A percentile compares a stretch with the other conserved stretches of the same genome.
Conservation (phyloP, 129 eudicot species). For the Lactuca saligna region DNA sequence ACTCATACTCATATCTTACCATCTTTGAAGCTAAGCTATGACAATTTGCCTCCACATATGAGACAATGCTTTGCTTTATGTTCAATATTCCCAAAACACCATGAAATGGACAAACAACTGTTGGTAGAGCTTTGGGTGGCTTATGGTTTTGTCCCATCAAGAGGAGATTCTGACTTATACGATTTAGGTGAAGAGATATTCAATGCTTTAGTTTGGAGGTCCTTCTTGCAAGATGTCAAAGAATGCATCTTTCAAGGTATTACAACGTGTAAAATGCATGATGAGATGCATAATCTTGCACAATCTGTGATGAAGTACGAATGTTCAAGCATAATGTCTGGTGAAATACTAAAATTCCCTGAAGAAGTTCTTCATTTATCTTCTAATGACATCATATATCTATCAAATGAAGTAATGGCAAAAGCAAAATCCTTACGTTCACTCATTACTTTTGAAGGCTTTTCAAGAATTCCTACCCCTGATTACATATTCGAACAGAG, state of each 20-base stretch:
- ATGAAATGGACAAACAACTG: slow-evolving; percentile 43
- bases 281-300: slow-evolving; percentile 37
- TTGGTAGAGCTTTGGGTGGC: slow-evolving; percentile 40
- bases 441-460: slow-evolving; percentile 26
- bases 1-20: slow-evolving; percentile 22
- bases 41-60: slow-evolving; percentile 35
- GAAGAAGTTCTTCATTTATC: slow-evolving; percentile 44
- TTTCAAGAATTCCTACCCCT: slow-evolving; percentile 33
- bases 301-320: slow-evolving; percentile 41
- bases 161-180: slow-evolving; percentile 40
- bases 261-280: slow-evolving; percentile 40
- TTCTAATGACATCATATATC: slow-evolving; percentile 32
- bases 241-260: slow-evolving; percentile 34
- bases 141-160: slow-evolving; percentile 37
- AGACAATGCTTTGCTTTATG: slow-evolving; percentile 40
- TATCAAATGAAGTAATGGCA: slow-evolving; percentile 36
- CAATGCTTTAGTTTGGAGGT: slow-evolving; percentile 35
- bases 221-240: slow-evolving; percentile 40
- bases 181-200: slow-evolving; percentile 40
- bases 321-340: slow-evolving; percentile 35
- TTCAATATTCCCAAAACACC: slow-evolving; percentile 37
- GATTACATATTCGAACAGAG: slow-evolving; percentile 36
- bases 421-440: slow-evolving; percentile 40
- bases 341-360: slow-evolving; percentile 34
- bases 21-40: slow-evolving; percentile 32